Base-by-base conservation (phyloP, 176 grass and related monocot genomes). In the Zea luxurians region DNA sequence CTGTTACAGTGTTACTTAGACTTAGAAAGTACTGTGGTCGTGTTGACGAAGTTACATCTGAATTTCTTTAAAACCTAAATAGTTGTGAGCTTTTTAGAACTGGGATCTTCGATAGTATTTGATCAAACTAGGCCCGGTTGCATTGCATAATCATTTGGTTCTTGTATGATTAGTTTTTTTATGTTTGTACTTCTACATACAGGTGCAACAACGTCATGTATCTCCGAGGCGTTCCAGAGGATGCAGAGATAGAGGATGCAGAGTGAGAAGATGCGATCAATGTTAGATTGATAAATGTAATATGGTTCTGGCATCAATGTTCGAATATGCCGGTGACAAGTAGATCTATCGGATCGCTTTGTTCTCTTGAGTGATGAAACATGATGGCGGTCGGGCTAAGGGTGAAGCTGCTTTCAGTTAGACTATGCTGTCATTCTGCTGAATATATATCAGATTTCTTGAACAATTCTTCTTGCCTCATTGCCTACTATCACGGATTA, bases 131-230 rank as follows among this genome's bases (percentile, higher is more conserved):
- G 49, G 34, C 8, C 37, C 17, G 42, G 73, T 36, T 50, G 4
- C 40, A 11, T 70, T 70, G 6, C 37, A 37, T 49, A 41, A 35
- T 47, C 6, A 65, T 13, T 40, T 84, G 35, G 64, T 8, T 43
- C 11, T 50, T 1, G 7, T 65, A 18, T 80, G 37, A 65, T 64
- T 48, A 2, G 27, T 27, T 27, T 27, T 27, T 36, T 71, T 45
- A 66, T 80, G 3, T 45, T 81, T 82, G 37, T 83, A 84, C 16
- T 50, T 59, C n/a, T 21, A 61, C 70, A 15, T 76, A 75, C 80
- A 93, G 93, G 75, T 97, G 91, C 77, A 93, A 93, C 79, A 97
- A 93, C 34, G 91, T 91, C 64, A 13, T 97, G 78, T 89, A 91
- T 50, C 66, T 97, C 46, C 84, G 84, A 4, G 91, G 93, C 11